phyloP scores from a whole-genome alignment of 2,329 filamentous ascomycete species.

The Truncatella angustata region DNA sequence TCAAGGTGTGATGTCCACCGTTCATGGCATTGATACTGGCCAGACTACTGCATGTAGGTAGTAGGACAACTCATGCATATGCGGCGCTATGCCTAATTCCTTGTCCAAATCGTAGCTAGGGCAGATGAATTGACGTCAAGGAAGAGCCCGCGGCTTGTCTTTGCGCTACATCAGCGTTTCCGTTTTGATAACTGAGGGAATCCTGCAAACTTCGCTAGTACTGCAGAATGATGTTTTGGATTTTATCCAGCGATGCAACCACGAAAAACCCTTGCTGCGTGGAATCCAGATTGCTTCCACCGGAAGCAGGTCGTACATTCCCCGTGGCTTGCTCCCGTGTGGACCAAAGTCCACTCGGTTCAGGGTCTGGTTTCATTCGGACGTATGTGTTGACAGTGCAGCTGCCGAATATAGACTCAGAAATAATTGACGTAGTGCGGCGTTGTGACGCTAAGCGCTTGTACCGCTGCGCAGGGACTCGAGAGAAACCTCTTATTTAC shows the following conservation, averaged over 20 bases:
- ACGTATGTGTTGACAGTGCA: conserved; percentile 5
- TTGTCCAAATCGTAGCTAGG: no score
- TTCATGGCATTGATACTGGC: no score
- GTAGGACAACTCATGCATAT: no score
- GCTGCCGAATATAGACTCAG: conserved; percentile 6
- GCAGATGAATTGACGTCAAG: no score
- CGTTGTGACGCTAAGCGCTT: conserved; percentile 11
- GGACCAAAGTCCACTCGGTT: conserved; percentile 5
- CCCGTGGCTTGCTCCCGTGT: conserved; percentile 8
- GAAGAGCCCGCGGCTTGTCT: no score
- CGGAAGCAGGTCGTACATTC: neutral
- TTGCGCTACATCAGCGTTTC: no score
- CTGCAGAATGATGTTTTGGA: conserved; percentile 8
- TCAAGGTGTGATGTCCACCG: no score
- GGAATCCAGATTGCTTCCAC: neutral
- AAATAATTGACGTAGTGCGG: neutral
- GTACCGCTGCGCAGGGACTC: no score
- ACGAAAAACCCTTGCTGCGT: conserved; percentile 2
- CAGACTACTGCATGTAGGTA: no score
- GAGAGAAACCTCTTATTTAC: no score
- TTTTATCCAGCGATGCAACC: conserved; percentile 6
- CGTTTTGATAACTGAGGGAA: neutral
- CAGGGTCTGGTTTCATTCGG: conserved; percentile 10
- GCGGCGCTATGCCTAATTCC: no score
- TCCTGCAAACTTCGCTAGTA: neutral